Percentiles rank a stretch among this genome's conserved stretches.
These are phyloP conservation scores for Wickerhamomyces hampshirensis DNA, from an alignment of 805 yeast species.

Conservation along the genomic window DNA sequence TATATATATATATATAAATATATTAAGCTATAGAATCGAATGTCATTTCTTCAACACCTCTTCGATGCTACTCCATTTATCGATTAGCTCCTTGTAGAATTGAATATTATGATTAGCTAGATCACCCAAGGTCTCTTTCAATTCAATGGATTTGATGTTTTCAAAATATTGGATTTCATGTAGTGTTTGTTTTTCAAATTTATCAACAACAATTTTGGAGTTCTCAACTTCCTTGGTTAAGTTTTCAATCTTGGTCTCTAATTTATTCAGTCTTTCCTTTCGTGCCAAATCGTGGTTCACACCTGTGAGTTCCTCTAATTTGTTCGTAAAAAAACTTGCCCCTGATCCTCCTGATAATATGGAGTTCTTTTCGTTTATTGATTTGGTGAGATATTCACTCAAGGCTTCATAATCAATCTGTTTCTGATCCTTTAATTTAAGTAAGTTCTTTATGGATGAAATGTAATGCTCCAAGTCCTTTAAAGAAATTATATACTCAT, in stretches of 20 bases:
- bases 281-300: slow-evolving; percentile 54
- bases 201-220: slow-evolving; percentile 46
- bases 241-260: slow-evolving; percentile 44
- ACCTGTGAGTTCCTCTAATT: slow-evolving; percentile 59
- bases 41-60: slow-evolving; percentile 24
- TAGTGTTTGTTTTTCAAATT: slow-evolving; percentile 51
- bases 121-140: slow-evolving; percentile 63
- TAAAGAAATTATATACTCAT: slow-evolving; percentile 73
- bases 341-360: slow-evolving; percentile 45
- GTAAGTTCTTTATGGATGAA: slow-evolving; percentile 55
- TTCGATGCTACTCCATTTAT: slow-evolving; percentile 64
- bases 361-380: slow-evolving; percentile 59
- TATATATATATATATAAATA: not conserved
- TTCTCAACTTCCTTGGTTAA: slow-evolving; percentile 45
- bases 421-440: slow-evolving; percentile 85
- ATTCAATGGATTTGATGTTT: slow-evolving; percentile 69
- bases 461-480: slow-evolving; percentile 86
- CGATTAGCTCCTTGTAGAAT: slow-evolving; percentile 63
- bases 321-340: slow-evolving; percentile 47
- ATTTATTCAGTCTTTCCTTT: slow-evolving; percentile 45
- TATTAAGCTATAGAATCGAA: not conserved
- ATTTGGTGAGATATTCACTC: slow-evolving; percentile 69
- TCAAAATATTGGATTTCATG: slow-evolving; percentile 69
- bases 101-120: slow-evolving; percentile 73
- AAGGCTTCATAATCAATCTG: slow-evolving; percentile 87